These are phyloP conservation scores for Clausena lansium DNA, from an alignment of 345 rosid genomes.

Conservation along the genomic window DNA sequence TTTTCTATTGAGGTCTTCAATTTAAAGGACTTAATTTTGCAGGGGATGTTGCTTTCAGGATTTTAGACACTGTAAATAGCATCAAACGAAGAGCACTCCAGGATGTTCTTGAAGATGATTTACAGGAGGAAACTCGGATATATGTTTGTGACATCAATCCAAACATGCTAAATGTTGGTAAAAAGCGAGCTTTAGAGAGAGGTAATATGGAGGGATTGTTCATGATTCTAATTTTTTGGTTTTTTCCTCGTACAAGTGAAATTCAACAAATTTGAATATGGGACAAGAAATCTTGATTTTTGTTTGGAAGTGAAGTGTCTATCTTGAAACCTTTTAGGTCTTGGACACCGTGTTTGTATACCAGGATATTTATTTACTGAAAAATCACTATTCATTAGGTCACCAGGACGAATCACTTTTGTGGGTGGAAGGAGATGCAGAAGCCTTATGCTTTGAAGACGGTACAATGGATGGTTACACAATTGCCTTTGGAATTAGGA, in stretches of 20 bases:
- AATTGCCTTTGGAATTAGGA: slow-evolving; percentile 96
- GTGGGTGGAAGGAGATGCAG: slow-evolving; percentile 96
- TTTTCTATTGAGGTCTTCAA: neutral
- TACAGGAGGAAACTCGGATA: slow-evolving; percentile 74
- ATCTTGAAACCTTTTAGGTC: slow-evolving; percentile 27
- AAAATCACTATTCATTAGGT: no score
- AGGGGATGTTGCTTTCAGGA: slow-evolving; percentile 96
- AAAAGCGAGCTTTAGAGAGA: slow-evolving; percentile 72
- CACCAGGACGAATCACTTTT: slow-evolving; percentile 49
- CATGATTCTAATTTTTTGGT: neutral
- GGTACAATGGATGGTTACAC: slow-evolving; percentile 92
- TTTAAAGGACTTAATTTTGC: slow-evolving; percentile 29
- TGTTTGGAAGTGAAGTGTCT: neutral
- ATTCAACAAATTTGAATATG: neutral
- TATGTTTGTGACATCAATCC: slow-evolving; percentile 90
- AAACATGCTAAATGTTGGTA: slow-evolving; percentile 87
- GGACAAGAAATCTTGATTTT: neutral
- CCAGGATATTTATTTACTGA: no score
- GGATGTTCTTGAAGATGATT: slow-evolving; percentile 54
- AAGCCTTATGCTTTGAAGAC: slow-evolving; percentile 70
- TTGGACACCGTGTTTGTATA: slow-evolving; percentile 21
- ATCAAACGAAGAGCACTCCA: slow-evolving; percentile 54
- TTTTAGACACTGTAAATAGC: slow-evolving; percentile 57
- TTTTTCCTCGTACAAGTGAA: neutral
- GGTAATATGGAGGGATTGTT: slow-evolving; percentile 39